Evolutionary conservation across 108 stramenopile genomes (phyloP).

Genomic region (Fistulifera pelliculosa): DNA sequence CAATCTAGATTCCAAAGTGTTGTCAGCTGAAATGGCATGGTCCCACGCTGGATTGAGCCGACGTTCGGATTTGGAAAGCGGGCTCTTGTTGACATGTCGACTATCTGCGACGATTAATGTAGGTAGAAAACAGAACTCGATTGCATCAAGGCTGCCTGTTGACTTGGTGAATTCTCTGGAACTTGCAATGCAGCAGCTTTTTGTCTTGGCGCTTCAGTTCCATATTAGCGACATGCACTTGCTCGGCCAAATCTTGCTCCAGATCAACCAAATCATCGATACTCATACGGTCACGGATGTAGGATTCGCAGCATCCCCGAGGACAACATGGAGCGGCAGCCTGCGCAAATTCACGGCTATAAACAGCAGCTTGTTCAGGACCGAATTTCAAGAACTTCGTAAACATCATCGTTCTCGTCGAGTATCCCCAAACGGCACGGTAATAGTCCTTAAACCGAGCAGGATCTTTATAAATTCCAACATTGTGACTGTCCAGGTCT

Average conservation of each 20-base stretch:
- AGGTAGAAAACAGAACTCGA: not conserved
- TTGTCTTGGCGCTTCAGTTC: slow-evolving; percentile 44
- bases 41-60: no score
- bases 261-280: slow-evolving; percentile 49
- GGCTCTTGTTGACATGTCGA: no score
- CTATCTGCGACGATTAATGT: no score
- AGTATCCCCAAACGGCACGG: no score
- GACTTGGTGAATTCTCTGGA: not conserved
- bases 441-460: no score
- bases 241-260: slow-evolving; percentile 43
- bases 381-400: slow-evolving; percentile 35
- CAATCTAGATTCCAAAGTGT: not conserved
- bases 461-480: no score
- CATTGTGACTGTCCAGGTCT: no score
- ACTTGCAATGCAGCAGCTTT: slow-evolving; percentile 3
- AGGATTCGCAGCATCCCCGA: slow-evolving; percentile 56
- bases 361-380: slow-evolving; percentile 76
- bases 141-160: not conserved
- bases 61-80: no score
- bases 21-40: no score
- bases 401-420: no score
- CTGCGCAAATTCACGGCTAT: slow-evolving; percentile 78
- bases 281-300: slow-evolving; percentile 25
- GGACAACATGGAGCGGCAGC: slow-evolving; percentile 76
- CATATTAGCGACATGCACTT: slow-evolving; percentile 44